These are phyloP conservation scores for Cercophora scortea DNA, from an alignment of 495 filamentous ascomycete species.

Conservation along the genomic window DNA sequence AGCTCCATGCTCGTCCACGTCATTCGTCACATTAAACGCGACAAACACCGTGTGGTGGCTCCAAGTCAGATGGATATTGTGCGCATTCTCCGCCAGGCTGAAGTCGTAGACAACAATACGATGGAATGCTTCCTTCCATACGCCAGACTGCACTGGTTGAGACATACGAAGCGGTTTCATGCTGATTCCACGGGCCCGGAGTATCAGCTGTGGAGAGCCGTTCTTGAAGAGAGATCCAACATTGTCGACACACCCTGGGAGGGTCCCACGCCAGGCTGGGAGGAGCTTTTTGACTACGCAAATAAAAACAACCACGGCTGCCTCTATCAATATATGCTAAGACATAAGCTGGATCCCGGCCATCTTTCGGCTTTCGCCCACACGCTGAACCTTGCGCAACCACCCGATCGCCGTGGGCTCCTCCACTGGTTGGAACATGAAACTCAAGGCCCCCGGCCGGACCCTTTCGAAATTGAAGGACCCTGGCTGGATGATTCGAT, in stretches of 20 bases:
- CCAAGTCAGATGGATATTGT: background rate
- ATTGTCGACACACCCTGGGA: background rate
- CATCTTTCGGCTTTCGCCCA: background rate
- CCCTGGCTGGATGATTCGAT: background rate
- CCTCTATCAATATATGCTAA: background rate
- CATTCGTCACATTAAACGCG: background rate
- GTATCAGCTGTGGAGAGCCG: background rate
- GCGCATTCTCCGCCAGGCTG: background rate
- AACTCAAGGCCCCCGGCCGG: too few relatives aligned
- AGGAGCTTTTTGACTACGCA: background rate
- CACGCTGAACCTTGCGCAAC: too few relatives aligned
- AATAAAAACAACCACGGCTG: background rate
- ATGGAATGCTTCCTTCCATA: background rate
- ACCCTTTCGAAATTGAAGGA: background rate
- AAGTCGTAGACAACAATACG: background rate
- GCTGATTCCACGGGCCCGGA: background rate
- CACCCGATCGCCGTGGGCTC: too few relatives aligned
- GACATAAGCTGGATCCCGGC: background rate
- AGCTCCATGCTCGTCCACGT: background rate
- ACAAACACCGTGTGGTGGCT: background rate
- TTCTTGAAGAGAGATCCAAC: background rate
- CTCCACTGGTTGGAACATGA: too few relatives aligned
- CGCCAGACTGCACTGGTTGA: background rate
- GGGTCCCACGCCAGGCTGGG: background rate
- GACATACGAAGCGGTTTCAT: background rate